Evolutionary conservation across 768 basidiomycete species (phyloP).

Genomic region (Pleurotus citrinopileatus): DNA sequence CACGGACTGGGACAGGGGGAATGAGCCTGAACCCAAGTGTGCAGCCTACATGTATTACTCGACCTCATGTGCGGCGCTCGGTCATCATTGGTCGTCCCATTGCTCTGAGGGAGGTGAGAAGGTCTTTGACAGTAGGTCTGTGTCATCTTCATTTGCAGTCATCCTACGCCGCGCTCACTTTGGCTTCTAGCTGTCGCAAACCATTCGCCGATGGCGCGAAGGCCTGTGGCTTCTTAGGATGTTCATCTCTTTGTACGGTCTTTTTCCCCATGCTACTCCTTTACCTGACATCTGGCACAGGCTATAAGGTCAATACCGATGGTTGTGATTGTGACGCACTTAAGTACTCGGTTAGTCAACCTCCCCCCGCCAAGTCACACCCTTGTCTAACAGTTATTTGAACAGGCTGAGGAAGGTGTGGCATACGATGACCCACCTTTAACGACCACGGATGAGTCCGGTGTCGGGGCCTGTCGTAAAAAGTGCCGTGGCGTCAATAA

Average conservation of each 20-base stretch:
- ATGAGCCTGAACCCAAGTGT: constrained; percentile 9
- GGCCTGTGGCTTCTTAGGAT: constrained; percentile 10
- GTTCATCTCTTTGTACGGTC: constrained; percentile 4
- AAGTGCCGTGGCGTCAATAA: neutral
- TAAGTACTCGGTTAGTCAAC: constrained; percentile 1
- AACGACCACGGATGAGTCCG: neutral
- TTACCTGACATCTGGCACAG: neutral
- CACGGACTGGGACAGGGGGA: constrained; percentile 8
- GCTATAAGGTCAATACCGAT: constrained; percentile 7
- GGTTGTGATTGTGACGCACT: constrained; percentile 10
- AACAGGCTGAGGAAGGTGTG: neutral
- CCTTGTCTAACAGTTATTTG: too few species aligned
- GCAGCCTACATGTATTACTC: constrained; percentile 10
- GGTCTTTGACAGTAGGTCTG: neutral
- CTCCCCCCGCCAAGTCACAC: too few species aligned
- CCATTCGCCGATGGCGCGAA: constrained; percentile 7
- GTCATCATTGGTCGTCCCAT: constrained; percentile 6
- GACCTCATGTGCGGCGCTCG: constrained; percentile 7
- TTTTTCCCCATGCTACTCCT: neutral
- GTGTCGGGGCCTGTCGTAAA: neutral
- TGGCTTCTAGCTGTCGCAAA: neutral
- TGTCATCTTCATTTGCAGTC: neutral
- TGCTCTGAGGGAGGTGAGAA: constrained; percentile 10
- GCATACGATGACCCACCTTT: neutral
- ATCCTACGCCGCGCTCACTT: neutral